Conservation (phyloP, 2,329 filamentous ascomycete genomes). For the Dothistroma septosporum region DNA sequence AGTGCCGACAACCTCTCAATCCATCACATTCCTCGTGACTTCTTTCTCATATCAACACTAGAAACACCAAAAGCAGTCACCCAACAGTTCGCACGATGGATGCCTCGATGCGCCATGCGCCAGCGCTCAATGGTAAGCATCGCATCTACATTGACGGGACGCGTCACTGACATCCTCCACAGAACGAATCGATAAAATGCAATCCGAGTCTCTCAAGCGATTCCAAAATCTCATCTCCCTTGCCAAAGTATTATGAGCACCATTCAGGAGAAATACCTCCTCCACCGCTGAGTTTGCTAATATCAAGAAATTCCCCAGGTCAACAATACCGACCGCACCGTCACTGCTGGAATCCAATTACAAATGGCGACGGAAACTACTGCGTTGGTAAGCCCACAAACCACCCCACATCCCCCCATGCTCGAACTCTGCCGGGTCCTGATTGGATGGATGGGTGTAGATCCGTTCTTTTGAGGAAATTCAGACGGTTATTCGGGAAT, state of each 20-base stretch:
- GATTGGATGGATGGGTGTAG: slow-evolving; percentile 36
- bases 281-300: not conserved
- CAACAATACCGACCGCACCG: slow-evolving; percentile 50
- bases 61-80: not conserved
- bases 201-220: slow-evolving; percentile 45
- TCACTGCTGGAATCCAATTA: slow-evolving; percentile 55
- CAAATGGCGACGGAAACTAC: slow-evolving; percentile 57
- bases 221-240: slow-evolving; percentile 55
- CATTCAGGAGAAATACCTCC: no score
- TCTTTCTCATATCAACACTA: not conserved
- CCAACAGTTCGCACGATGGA: not conserved
- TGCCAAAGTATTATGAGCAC: slow-evolving; percentile 50
- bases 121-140: not conserved
- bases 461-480: slow-evolving; percentile 61
- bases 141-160: not conserved
- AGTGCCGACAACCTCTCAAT: no score
- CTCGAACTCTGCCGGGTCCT: no score
- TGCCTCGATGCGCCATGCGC: not conserved
- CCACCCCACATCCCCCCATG: no score
- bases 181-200: slow-evolving; percentile 41
- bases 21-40: not conserved
- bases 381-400: slow-evolving; percentile 53
- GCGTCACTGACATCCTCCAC: not conserved
- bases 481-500: slow-evolving; percentile 55
- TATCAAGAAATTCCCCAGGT: slow-evolving; percentile 35